Evolutionary conservation across 768 basidiomycete species (phyloP).

Genomic region (Hypholoma fasciculare): DNA sequence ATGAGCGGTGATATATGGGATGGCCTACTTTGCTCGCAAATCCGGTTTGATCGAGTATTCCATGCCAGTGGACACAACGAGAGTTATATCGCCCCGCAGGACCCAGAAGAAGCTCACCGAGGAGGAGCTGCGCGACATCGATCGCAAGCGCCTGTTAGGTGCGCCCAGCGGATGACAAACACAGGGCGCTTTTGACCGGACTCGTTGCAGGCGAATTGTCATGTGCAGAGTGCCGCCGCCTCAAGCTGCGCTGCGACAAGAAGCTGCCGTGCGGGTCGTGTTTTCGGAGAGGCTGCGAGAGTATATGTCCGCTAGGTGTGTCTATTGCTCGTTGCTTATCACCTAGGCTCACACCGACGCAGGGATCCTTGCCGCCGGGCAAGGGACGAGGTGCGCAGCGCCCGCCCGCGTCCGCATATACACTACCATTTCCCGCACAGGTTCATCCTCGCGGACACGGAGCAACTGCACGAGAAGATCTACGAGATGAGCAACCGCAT

Average conservation of each 20-base stretch:
- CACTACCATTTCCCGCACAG: constrained; percentile 25
- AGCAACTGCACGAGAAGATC: constrained; percentile 66
- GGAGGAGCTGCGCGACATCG: constrained; percentile 53
- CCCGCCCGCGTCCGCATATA: not conserved
- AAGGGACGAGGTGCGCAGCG: constrained; percentile 43
- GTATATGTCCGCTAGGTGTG: constrained; percentile 62
- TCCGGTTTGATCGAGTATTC: constrained; percentile 11
- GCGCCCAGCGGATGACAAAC: constrained; percentile 11
- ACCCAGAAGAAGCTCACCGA: constrained; percentile 46
- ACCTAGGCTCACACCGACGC: not conserved
- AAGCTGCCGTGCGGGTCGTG: constrained; percentile 52
- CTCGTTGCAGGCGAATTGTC: constrained; percentile 43
- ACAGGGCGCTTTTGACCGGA: not conserved
- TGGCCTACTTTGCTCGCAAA: not conserved
- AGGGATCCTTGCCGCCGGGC: constrained; percentile 53
- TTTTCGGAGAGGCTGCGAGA: constrained; percentile 58
- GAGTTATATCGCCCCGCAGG: constrained; percentile 35
- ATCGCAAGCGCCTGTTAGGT: constrained; percentile 50
- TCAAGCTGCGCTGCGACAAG: constrained; percentile 55
- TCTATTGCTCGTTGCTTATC: not conserved
- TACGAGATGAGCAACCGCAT: constrained; percentile 68
- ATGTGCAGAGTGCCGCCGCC: constrained; percentile 52
- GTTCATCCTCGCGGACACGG: constrained; percentile 67
- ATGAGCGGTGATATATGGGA: not conserved
- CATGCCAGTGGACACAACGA: constrained; percentile 47